Base-by-base conservation (phyloP, 768 basidiomycete genomes). In the Tricholoma bakamatsutake region DNA sequence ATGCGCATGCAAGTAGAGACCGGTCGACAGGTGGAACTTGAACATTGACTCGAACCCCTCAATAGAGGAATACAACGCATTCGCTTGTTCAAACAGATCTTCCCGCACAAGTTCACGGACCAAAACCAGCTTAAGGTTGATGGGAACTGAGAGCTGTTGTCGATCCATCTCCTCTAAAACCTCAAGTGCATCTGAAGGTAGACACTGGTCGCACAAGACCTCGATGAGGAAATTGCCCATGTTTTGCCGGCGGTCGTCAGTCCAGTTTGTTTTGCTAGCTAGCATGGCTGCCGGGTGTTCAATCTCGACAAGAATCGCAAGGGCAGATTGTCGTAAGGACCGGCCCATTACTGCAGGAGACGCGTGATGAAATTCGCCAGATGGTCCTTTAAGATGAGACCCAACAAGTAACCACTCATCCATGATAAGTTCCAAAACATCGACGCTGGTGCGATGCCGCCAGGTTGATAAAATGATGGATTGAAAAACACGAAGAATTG, bases 1-100 rank as follows among this genome's bases (percentile, higher is more conserved):
- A 27, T 75, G 76, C 6, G 83, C 74, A 62, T 73, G 73, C 15
- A 87, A 67, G 63, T 76, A 72, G 5, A 88, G 70, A n/a, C 79
- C 84, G 0, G 76, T 73, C 40, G 71, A 72, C 18, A 72, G 61
- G 54, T 73, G 67, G 10, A 37, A 37, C 18, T 49, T 53, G 40
- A 52, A 48, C 10, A 52, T 47, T 9, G 58, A 56, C 46, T 60
- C 21, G 30, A 17, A 52, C 43, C 57, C 40, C 17, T 58, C 37
- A 33, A 80, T 51, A 5, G 69, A 59, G 17, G 67, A 34, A 60
- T 74, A 83, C 21, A 82, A 61, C 27, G 67, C 64, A 52, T 77
- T 76, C 10, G 84, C 85, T 1, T 69, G 64, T 40, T 67, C 65
- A 57, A 76, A 76, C 15, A 66, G 39, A 54, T 73, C 61, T 11